phyloP scores from a whole-genome alignment of 129 eudicot genomes.

The Flaveria linearis region DNA sequence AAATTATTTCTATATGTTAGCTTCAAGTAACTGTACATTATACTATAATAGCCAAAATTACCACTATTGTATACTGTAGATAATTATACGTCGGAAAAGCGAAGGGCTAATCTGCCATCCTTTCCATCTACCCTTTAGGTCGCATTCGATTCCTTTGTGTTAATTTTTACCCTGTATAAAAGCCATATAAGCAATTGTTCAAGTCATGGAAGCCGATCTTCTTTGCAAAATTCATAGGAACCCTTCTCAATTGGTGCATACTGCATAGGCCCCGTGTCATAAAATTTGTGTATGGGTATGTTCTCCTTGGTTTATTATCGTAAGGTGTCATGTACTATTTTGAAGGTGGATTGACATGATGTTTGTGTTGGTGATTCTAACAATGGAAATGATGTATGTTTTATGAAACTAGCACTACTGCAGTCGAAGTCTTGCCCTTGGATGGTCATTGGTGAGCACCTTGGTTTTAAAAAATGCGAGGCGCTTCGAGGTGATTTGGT shows the following conservation, averaged over 20 bases:
- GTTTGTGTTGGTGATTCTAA: constrained; percentile 31
- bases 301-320: constrained; percentile 1
- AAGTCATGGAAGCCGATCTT: constrained; percentile 22
- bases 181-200: constrained; percentile 18
- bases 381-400: constrained; percentile 10
- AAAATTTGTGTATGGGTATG: constrained; percentile 11
- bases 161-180: constrained; percentile 27
- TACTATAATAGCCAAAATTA: constrained; percentile 35
- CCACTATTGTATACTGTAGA: constrained; percentile 44
- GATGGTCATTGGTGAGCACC: too few species aligned
- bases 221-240: constrained; percentile 10
- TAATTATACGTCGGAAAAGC: constrained; percentile 57
- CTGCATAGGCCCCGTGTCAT: neutral
- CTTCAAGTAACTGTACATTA: constrained; percentile 41
- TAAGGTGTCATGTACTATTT: constrained; percentile 14
- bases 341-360: constrained; percentile 5
- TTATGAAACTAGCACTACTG: neutral
- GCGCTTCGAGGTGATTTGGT: too few species aligned
- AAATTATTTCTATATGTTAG: constrained; percentile 25
- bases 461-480: too few species aligned
- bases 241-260: neutral
- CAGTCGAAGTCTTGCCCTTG: neutral
- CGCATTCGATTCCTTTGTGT: constrained; percentile 33
- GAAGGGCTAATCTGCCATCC: constrained; percentile 69
- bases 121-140: constrained; percentile 45